Evolutionary conservation across 768 basidiomycete genomes (phyloP).

Genomic region (Rhizopogon vinicolor): DNA sequence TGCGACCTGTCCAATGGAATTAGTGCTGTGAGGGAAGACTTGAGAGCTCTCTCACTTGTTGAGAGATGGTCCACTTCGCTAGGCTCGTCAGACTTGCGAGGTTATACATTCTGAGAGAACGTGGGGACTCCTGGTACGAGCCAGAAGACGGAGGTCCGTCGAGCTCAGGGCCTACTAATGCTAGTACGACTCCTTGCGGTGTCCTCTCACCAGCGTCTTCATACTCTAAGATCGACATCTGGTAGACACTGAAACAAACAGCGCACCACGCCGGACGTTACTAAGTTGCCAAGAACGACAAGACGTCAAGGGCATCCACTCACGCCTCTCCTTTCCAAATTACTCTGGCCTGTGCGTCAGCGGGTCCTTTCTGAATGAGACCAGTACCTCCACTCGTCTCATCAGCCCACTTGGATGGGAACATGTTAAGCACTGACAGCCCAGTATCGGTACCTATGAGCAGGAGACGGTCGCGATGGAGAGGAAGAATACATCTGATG

Average conservation of each 20-base stretch:
- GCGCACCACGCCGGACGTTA: no score
- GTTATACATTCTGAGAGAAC: conserved; percentile 78
- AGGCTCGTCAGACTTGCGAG: conserved; percentile 69
- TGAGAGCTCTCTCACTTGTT: conserved; percentile 44
- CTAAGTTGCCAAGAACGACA: background rate
- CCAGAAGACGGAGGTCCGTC: conserved; percentile 34
- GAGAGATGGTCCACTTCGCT: conserved; percentile 67
- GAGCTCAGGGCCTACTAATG: conserved; percentile 62
- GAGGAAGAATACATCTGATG: conserved; percentile 71
- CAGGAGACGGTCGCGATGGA: conserved; percentile 59
- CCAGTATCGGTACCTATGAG: conserved; percentile 79
- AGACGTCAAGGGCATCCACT: conserved; percentile 13
- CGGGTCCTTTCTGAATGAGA: conserved; percentile 51
- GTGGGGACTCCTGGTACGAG: conserved; percentile 52
- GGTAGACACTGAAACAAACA: conserved; percentile 51
- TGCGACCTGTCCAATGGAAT: conserved; percentile 36
- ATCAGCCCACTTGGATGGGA: conserved; percentile 61
- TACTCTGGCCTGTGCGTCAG: conserved; percentile 60
- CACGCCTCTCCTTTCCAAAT: conserved; percentile 82
- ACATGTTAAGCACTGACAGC: conserved; percentile 79
- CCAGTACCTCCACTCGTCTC: conserved; percentile 38
- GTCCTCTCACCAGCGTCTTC: conserved; percentile 51
- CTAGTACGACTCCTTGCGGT: conserved; percentile 73
- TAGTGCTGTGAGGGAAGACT: conserved; percentile 1
- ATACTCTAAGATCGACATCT: conserved; percentile 70